Percentiles rank a stretch among this genome's conserved stretches.
Evolutionary conservation across 208 protist species (phyloP).

Genomic region (Strigomonas oncopelti): DNA sequence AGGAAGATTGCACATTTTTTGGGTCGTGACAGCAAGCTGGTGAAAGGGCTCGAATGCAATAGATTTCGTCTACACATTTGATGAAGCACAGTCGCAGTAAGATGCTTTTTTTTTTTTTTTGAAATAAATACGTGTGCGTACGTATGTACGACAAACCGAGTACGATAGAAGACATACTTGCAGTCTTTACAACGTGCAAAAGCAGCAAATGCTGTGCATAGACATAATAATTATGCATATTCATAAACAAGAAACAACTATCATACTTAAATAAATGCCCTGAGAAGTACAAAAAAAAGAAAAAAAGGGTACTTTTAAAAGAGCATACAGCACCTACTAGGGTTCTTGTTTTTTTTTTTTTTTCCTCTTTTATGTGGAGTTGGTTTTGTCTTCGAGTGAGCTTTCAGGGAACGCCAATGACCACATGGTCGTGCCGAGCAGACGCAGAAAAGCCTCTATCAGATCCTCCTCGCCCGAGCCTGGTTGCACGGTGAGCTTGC

Average conservation of each 20-base stretch:
- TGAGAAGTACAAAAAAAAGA: not conserved
- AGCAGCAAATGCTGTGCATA: not conserved
- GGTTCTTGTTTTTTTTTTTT: no score
- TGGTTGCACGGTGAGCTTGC: not conserved
- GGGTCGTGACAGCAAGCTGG: no score
- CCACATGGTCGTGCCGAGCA: slow-evolving; percentile 29
- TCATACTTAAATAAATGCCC: not conserved
- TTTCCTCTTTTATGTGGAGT: no score
- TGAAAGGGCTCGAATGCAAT: no score
- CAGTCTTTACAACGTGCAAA: not conserved
- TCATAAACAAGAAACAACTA: not conserved
- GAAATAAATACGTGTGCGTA: not conserved
- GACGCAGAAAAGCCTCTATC: slow-evolving; percentile 11
- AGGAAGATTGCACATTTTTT: no score
- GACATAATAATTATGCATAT: not conserved
- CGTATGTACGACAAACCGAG: slow-evolving; percentile 2
- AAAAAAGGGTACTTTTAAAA: no score
- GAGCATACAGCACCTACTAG: no score
- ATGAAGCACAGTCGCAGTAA: no score
- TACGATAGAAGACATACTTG: not conserved
- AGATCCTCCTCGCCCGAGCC: not conserved
- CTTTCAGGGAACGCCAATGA: not conserved
- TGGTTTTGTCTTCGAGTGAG: not conserved
- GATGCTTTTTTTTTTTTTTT: no score
- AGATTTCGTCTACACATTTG: no score